Evolutionary conservation across 306 rosid genomes (phyloP), one percentile per base, ranked within the genome.

Genomic region (Trichosanthes cucumerina): DNA sequence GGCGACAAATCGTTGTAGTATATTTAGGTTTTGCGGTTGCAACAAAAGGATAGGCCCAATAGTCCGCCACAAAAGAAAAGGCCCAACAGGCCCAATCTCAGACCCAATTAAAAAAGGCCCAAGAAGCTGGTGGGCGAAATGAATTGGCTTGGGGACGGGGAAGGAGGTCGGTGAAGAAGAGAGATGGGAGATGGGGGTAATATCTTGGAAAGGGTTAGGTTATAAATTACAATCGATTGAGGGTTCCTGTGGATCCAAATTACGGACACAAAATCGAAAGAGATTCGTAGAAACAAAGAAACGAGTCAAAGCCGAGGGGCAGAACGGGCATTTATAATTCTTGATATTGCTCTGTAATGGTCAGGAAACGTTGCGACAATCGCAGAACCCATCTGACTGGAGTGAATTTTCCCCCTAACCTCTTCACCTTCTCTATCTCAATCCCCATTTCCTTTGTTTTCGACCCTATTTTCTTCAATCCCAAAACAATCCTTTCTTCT

Each of bases 241-340:
- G 19, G 4, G 4, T 43, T 34, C 4, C 31, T 21, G 76, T 23
- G 54, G 54, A 70, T 53, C 64, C 31, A 49, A 73, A 8, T 18
- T n/a, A 66, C 46, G 46, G 49, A 34, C 23, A 38, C 2, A 9
- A 41, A 28, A 73, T 6, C 26, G 36, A 74, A 74, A 74, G 78
- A 50, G 28, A 43, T 24, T 41, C 77, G 41, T 24, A 31, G 52
- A 47, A 39, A 34, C 1, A 34, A 65, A 15, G 59, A 46, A 75
- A 31, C 7, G 64, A 33, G 60, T 49, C 78, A 75, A 49, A 75
- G 9, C 5, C 4, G 69, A 75, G 80, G 75, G 86, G 59, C 1
- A 84, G 26, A 16, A 21, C 12, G 12, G 84, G 43, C 82, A 84
- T 84, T 84, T 64, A 13, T 0, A 52, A 47, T 9, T 31, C 10